phyloP scores from a whole-genome alignment of 495 filamentous ascomycete species.

The Daldinia loculata region DNA sequence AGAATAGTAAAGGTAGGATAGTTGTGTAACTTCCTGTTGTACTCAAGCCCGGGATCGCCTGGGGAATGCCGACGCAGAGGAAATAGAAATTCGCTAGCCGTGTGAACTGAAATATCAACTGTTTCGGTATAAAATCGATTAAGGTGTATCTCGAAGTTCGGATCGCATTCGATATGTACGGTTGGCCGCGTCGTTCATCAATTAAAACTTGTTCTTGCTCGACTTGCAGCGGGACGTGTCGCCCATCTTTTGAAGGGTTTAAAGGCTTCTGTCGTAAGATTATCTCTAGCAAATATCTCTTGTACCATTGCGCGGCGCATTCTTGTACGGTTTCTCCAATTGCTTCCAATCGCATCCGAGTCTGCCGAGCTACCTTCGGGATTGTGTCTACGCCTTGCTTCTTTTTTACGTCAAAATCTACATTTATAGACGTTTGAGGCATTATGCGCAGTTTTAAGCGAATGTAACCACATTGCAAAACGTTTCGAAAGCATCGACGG shows the following conservation, averaged over 20 bases:
- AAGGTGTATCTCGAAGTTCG: conserved; percentile 85
- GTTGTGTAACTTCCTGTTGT: conserved; percentile 92
- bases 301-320: conserved; percentile 45
- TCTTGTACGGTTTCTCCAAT: conserved; percentile 23
- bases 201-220: conserved; percentile 62
- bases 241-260: conserved; percentile 54
- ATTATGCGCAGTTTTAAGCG: conserved; percentile 35
- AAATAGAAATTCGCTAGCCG: conserved; percentile 94
- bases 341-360: conserved; percentile 27
- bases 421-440: conserved; percentile 26
- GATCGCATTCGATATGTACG: conserved; percentile 80
- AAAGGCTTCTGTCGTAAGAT: conserved; percentile 51
- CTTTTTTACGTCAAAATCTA: conserved; percentile 30
- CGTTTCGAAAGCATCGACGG: conserved; percentile 15
- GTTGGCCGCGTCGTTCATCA: conserved; percentile 78
- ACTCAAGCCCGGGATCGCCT: conserved; percentile 87
- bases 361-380: conserved; percentile 20
- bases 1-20: conserved; percentile 81
- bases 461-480: conserved; percentile 36
- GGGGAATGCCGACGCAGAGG: conserved; percentile 82
- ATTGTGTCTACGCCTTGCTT: conserved; percentile 16
- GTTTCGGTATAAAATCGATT: conserved; percentile 88
- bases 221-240: conserved; percentile 73
- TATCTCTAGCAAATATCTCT: conserved; percentile 46
- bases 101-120: conserved; percentile 88